Percentiles rank a stretch among this genome's conserved stretches.
These are phyloP conservation scores for Castanospermum australe DNA, from an alignment of 306 rosid genomes.

Conservation along the genomic window DNA sequence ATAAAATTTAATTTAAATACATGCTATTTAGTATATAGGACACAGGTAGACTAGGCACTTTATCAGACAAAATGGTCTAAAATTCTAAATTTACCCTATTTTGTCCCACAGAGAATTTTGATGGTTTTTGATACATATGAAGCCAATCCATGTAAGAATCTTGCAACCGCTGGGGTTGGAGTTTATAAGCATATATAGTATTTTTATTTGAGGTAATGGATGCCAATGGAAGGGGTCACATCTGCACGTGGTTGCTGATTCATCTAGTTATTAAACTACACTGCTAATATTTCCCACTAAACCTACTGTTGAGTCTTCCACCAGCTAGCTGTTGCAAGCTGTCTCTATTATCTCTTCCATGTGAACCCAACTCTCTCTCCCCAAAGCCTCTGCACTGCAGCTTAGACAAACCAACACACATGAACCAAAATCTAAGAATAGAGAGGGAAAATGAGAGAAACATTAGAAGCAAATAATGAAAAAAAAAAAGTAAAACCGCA, in stretches of 20 bases:
- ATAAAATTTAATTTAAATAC: too few species aligned
- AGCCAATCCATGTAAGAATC: neutral
- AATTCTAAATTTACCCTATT: neutral
- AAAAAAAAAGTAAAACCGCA: slow-evolving; percentile 13
- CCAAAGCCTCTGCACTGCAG: slow-evolving; percentile 47
- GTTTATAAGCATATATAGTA: too few species aligned
- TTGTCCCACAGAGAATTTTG: neutral
- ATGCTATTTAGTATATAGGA: too few species aligned
- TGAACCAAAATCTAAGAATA: slow-evolving; percentile 23
- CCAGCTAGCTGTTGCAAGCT: slow-evolving; percentile 97
- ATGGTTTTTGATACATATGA: too few species aligned
- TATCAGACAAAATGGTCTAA: neutral
- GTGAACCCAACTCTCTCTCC: slow-evolving; percentile 51
- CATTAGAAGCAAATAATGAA: slow-evolving; percentile 10
- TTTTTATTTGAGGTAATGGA: slow-evolving; percentile 33
- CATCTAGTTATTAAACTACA: slow-evolving; percentile 45
- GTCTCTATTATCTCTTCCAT: slow-evolving; percentile 74
- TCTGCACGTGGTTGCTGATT: slow-evolving; percentile 93
- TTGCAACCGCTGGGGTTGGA: neutral
- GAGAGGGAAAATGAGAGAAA: neutral
- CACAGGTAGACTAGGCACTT: too few species aligned
- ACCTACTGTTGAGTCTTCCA: slow-evolving; percentile 53
- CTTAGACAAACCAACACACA: slow-evolving; percentile 24
- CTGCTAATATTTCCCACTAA: slow-evolving; percentile 58
- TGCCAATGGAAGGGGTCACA: slow-evolving; percentile 69